Evolutionary conservation across 805 yeast species (phyloP).

Genomic region (Lipomyces kockii): DNA sequence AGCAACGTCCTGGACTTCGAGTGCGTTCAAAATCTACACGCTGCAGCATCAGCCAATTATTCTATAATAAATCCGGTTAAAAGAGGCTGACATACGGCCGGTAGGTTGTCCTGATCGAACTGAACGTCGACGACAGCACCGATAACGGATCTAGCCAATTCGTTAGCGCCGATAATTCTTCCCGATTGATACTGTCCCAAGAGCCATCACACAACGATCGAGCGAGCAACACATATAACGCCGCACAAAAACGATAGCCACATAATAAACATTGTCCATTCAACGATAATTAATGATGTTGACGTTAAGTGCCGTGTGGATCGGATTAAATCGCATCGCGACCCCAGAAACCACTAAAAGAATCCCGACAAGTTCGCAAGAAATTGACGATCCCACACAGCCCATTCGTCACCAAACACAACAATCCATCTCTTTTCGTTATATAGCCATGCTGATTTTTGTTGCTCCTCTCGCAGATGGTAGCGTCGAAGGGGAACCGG

Average conservation of each 20-base stretch:
- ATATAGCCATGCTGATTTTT: neutral
- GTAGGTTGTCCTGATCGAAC: constrained; percentile 95
- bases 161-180: neutral
- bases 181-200: neutral
- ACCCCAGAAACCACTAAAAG: neutral
- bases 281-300: neutral
- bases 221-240: neutral
- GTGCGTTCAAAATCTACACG: constrained; percentile 79
- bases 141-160: constrained; percentile 76
- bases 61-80: neutral
- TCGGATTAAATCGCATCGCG: neutral
- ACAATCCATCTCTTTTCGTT: neutral
- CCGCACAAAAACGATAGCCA: neutral
- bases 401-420: neutral
- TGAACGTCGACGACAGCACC: constrained; percentile 99
- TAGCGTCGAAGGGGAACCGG: neutral
- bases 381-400: neutral
- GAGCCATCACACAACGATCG: neutral
- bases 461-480: neutral
- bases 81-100: constrained; percentile 54
- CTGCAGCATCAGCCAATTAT: neutral
- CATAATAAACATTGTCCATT: neutral
- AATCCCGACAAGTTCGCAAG: constrained; percentile 29
- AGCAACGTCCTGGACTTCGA: constrained; percentile 77
- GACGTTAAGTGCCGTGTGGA: neutral